Percentiles rank a stretch among this genome's conserved stretches.
These are phyloP conservation scores for Penicillium soppii DNA, from an alignment of 495 filamentous ascomycete species.

Conservation along the genomic window DNA sequence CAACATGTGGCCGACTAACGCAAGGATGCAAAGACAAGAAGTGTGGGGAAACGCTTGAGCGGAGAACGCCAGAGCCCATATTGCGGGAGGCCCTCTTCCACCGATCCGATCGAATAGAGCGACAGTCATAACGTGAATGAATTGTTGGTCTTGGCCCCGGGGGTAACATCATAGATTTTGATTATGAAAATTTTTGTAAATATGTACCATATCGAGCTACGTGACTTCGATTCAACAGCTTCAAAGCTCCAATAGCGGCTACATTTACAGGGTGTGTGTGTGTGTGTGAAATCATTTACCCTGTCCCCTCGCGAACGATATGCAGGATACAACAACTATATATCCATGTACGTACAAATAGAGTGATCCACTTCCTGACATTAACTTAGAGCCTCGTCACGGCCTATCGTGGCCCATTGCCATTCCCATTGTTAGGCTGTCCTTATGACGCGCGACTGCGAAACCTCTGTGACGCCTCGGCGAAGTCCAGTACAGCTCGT, in stretches of 20 bases:
- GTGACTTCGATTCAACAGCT: too few species aligned
- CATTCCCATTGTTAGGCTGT: constrained; percentile 16
- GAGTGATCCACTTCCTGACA: constrained; percentile 12
- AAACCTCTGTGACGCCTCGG: constrained; percentile 25
- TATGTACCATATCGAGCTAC: too few species aligned
- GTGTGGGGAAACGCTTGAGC: not conserved
- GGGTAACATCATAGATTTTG: too few species aligned
- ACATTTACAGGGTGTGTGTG: too few species aligned
- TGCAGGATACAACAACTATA: constrained; percentile 3
- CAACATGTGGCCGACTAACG: too few species aligned
- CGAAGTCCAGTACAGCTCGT: constrained; percentile 23
- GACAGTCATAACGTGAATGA: too few species aligned
- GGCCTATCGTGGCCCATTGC: constrained; percentile 20
- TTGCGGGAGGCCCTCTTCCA: too few species aligned
- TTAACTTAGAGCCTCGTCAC: constrained; percentile 19
- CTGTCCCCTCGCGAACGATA: not conserved
- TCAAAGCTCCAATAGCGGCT: too few species aligned
- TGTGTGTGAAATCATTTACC: too few species aligned
- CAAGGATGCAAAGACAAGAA: not conserved
- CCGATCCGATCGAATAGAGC: too few species aligned
- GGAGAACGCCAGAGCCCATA: not conserved
- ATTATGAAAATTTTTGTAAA: too few species aligned
- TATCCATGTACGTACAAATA: constrained; percentile 11
- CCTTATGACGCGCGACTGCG: constrained; percentile 22
- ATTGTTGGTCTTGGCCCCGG: too few species aligned